A percentile compares a stretch with the other conserved stretches of the same genome.
Conservation (phyloP, 768 basidiomycete genomes). For the Punctularia strigosozonata region DNA sequence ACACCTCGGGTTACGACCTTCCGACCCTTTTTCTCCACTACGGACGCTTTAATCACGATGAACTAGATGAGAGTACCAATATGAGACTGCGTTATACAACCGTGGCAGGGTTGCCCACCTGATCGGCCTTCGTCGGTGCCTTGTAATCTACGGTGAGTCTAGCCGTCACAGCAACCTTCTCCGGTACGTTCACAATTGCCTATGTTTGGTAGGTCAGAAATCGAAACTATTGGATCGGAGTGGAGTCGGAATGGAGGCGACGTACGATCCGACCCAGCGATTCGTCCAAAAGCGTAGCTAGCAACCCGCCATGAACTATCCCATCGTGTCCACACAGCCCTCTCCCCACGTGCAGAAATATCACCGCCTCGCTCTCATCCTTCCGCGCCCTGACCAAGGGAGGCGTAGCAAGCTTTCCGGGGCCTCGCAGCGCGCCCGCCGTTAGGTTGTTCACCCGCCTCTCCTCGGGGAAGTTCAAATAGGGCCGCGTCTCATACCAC, state of each 20-base stretch:
- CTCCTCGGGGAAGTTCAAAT: constrained; percentile 55
- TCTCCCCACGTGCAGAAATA: constrained; percentile 73
- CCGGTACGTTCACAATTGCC: constrained; percentile 80
- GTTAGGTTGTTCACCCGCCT: constrained; percentile 75
- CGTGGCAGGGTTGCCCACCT: constrained; percentile 28
- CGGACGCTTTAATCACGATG: constrained; percentile 62
- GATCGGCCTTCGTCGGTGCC: constrained; percentile 83
- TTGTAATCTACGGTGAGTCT: constrained; percentile 71
- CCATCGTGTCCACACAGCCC: constrained; percentile 91
- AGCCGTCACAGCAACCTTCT: constrained; percentile 89
- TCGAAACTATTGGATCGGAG: background rate
- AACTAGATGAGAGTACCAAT: constrained; percentile 37
- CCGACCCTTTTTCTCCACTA: constrained; percentile 62
- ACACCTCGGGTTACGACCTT: constrained; percentile 61
- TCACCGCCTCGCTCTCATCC: constrained; percentile 65
- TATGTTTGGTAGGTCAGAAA: constrained; percentile 17
- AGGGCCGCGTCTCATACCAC: constrained; percentile 78
- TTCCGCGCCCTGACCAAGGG: constrained; percentile 64
- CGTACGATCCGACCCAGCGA: constrained; percentile 66
- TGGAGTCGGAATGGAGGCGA: constrained; percentile 9
- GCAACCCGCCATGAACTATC: constrained; percentile 85
- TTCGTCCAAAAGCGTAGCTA: constrained; percentile 89
- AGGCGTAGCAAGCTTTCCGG: constrained; percentile 71
- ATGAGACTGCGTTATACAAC: background rate
- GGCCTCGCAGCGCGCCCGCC: constrained; percentile 76